phyloP scores from a whole-genome alignment of 331 rosid species.

The Quercus phellos region DNA sequence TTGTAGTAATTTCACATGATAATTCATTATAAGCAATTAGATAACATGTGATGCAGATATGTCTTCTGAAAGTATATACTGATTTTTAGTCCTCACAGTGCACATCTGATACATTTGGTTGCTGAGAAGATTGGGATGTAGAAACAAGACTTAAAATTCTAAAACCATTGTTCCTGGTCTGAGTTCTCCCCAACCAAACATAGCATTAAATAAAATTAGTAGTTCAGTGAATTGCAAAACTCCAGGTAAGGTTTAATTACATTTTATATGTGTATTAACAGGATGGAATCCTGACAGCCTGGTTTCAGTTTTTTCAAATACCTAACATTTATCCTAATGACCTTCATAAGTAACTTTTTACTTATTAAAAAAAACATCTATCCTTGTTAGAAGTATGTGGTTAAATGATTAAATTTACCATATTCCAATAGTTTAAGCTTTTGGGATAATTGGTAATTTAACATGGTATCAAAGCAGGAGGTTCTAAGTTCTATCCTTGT shows the following conservation, averaged over 20 bases:
- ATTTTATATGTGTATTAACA: conserved; percentile 14
- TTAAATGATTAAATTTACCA: no score
- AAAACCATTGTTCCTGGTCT: not conserved
- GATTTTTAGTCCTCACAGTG: not conserved
- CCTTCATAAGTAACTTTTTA: no score
- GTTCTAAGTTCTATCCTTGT: no score
- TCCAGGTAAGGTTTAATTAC: not conserved
- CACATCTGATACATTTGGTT: not conserved
- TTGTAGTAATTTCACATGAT: not conserved
- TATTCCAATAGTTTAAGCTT: no score
- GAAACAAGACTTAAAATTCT: not conserved
- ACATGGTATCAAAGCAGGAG: no score
- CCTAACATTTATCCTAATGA: conserved; percentile 1
- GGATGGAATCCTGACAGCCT: conserved; percentile 13
- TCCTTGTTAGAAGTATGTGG: no score
- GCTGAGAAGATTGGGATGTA: not conserved
- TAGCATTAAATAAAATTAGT: not conserved
- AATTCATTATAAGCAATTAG: not conserved
- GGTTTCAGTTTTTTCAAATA: conserved; percentile 11
- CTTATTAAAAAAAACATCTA: no score
- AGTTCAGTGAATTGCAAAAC: not conserved
- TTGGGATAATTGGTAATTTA: no score
- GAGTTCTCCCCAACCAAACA: not conserved
- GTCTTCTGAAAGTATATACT: not conserved
- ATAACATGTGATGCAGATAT: not conserved